Base-by-base conservation (phyloP, 495 filamentous ascomycete genomes). In the Lasiosphaeris hirsuta region DNA sequence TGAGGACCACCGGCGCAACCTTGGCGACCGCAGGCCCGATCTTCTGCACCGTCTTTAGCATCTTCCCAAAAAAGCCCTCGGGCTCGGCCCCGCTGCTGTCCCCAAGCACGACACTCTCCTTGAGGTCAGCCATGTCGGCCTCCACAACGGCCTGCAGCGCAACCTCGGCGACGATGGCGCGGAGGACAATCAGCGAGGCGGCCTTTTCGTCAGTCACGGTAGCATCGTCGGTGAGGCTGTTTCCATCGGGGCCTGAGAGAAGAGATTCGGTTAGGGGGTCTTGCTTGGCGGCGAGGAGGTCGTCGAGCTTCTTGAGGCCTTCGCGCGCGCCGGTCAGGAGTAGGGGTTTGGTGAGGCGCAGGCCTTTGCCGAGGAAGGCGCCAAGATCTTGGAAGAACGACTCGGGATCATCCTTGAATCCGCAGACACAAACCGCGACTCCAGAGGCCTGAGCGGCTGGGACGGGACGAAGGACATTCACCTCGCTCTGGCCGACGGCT, bases 131-230 rank as follows among this genome's bases (percentile, higher is more conserved):
- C 23, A 30, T 30, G 23, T 30, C 23, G 23, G 23, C 23, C 23
- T 30, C 23, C 2, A 30, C 23, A 5, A 72, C 53, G 2, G 72
- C 70, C 59, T 63, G 59, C 9, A 75, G 69, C 10, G 72, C 72
- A 18, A 72, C 70, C 51, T 75, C 72, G 38, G 61, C 72, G 15
- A 74, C 43, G 35, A 75, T 50, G 7, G 72, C 72, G 23, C 72
- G 67, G 54, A 74, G 58, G 41, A 38, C 53, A 7, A 63, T 13
- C 10, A 66, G 45, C 55, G 60, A 49, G 33, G 59, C 45, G 18
- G 56, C 61, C 18, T 56, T 40, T n/a, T 42, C 14, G 54, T 36
- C 38, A 44, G 14, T 36, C 13, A 40, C 34, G 37, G 10, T 53
- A 30, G 23, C 23, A 30, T 30, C 2, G 42, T 30, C 13, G 1